Evolutionary conservation across 768 basidiomycete genomes (phyloP).

Genomic region (Phylloporus arenicola): DNA sequence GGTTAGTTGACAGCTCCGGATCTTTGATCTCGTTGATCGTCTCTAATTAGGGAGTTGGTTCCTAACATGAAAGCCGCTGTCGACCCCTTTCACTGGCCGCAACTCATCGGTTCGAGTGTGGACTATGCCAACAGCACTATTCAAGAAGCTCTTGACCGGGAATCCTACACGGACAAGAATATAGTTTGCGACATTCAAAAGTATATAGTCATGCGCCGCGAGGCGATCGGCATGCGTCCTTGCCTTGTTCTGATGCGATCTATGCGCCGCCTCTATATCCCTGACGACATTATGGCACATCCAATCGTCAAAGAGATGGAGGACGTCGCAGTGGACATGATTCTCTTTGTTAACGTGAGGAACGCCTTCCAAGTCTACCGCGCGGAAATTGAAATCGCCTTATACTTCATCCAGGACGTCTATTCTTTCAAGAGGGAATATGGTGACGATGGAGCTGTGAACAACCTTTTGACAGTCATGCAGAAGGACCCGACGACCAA

Average conservation of each 20-base stretch:
- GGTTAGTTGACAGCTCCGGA: slow-evolving; percentile 8
- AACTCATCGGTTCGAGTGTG: slow-evolving; percentile 19
- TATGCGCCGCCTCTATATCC: slow-evolving; percentile 21
- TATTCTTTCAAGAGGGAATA: slow-evolving; percentile 29
- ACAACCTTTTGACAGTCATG: slow-evolving; percentile 26
- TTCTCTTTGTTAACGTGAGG: slow-evolving; percentile 23
- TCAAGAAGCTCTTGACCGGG: slow-evolving; percentile 25
- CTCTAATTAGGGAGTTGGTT: slow-evolving; percentile 16
- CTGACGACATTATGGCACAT: slow-evolving; percentile 19
- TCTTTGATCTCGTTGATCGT: not conserved
- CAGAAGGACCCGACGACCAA: slow-evolving; percentile 18
- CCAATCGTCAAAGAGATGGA: slow-evolving; percentile 25
- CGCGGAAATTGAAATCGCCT: not conserved
- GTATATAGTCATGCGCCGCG: slow-evolving; percentile 26
- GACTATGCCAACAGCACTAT: slow-evolving; percentile 17
- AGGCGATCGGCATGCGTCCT: slow-evolving; percentile 26
- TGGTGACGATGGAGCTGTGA: slow-evolving; percentile 26
- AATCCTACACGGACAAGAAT: slow-evolving; percentile 11
- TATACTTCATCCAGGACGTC: slow-evolving; percentile 17
- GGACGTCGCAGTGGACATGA: slow-evolving; percentile 22
- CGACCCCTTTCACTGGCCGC: slow-evolving; percentile 26
- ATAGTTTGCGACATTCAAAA: slow-evolving; percentile 16
- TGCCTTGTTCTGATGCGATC: slow-evolving; percentile 28
- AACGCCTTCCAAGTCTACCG: not conserved
- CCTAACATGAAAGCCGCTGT: slow-evolving; percentile 20